These are phyloP conservation scores for Ceratobasidium sp. DNA, from an alignment of 1,284 basidiomycete genomes.

Conservation along the genomic window DNA sequence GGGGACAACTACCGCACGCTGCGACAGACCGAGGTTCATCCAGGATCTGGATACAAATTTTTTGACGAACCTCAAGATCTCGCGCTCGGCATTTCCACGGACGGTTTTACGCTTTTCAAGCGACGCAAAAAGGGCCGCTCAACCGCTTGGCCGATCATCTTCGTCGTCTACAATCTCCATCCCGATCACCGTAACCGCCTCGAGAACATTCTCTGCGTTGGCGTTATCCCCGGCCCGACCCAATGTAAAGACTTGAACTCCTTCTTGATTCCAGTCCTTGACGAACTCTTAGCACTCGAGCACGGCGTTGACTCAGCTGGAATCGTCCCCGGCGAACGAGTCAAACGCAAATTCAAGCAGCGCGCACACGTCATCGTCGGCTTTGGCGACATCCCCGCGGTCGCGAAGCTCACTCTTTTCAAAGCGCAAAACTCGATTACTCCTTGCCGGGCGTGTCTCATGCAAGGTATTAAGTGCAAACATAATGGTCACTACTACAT, in stretches of 20 bases:
- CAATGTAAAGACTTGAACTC: conserved; percentile 47
- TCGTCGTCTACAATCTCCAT: not conserved
- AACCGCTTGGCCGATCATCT: conserved; percentile 53
- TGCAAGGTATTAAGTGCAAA: not conserved
- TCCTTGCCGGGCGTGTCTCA: conserved; percentile 46
- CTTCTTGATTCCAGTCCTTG: conserved; percentile 42
- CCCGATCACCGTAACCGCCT: conserved; percentile 36
- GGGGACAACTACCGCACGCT: conserved; percentile 33
- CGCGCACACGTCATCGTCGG: conserved; percentile 40
- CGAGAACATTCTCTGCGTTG: conserved; percentile 46
- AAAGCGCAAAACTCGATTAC: conserved; percentile 46
- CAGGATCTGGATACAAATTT: conserved; percentile 48
- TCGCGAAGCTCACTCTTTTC: conserved; percentile 41
- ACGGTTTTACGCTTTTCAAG: conserved; percentile 62
- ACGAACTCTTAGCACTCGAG: conserved; percentile 45
- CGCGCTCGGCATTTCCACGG: conserved; percentile 56
- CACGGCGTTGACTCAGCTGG: conserved; percentile 28
- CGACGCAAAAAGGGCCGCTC: conserved; percentile 52
- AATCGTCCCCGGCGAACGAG: not conserved
- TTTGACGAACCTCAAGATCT: conserved; percentile 55
- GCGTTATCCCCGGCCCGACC: conserved; percentile 48
- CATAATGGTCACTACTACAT: conserved; percentile 16
- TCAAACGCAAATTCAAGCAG: conserved; percentile 6
- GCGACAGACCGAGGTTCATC: not conserved
- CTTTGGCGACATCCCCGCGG: conserved; percentile 46